Percentiles rank a stretch among this genome's conserved stretches.
Evolutionary conservation across 208 protist species (phyloP).

Genomic region (Blastocrithidia nonstop): DNA sequence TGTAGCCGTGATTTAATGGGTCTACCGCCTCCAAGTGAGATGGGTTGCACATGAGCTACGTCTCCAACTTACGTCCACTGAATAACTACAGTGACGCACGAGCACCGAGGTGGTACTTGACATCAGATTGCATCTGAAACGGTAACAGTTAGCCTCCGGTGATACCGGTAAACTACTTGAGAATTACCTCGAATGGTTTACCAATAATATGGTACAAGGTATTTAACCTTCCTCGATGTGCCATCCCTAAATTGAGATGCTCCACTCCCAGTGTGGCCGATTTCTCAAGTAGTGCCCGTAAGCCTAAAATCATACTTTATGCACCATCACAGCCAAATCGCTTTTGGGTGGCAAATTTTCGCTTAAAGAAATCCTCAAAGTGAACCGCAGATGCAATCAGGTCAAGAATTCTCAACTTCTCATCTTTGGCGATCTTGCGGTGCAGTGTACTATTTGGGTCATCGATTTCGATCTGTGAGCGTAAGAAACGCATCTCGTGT

Average conservation of each 20-base stretch:
- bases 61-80: conserved; percentile 70
- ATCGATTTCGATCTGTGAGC: conserved; percentile 80
- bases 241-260: conserved; percentile 95
- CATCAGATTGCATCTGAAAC: conserved; percentile 93
- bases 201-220: conserved; percentile 94
- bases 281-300: conserved; percentile 86
- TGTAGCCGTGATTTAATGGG: conserved; percentile 95
- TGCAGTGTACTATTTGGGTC: conserved; percentile 24
- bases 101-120: conserved; percentile 98
- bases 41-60: conserved; percentile 96
- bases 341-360: conserved; percentile 92
- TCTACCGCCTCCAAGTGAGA: conserved; percentile 99
- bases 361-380: conserved; percentile 91
- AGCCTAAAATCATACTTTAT: conserved; percentile 91
- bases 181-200: conserved; percentile 88
- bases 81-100: conserved; percentile 45
- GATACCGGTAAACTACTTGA: conserved; percentile 85
- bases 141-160: conserved; percentile 43
- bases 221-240: conserved; percentile 95
- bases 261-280: conserved; percentile 79
- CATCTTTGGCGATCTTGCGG: conserved; percentile 35
- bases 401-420: conserved; percentile 83
- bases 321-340: conserved; percentile 95
- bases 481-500: conserved; percentile 81
- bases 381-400: conserved; percentile 84